Base-by-base conservation (phyloP, 768 basidiomycete species). In the Suillus hirtellus region DNA sequence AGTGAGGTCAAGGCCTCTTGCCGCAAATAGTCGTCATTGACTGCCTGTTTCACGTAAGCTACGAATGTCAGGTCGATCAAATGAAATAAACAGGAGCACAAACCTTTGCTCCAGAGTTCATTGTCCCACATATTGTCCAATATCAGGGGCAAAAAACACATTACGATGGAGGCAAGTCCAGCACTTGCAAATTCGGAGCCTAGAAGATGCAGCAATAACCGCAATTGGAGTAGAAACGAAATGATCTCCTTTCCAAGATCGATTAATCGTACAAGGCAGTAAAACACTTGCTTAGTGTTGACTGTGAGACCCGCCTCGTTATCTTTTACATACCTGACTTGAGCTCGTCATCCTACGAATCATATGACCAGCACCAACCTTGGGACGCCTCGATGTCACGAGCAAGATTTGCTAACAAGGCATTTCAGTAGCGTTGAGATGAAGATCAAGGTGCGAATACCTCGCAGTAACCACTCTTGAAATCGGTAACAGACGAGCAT, bases 151-250 rank as follows among this genome's bases (percentile, higher is more conserved):
- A 74, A 15, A 17, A 69, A 11, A 58, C 71, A 72, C 34, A 74
- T 19, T 21, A 55, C 58, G 17, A 74, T 50, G n/a, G 67, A 72
- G 3, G 65, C 27, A 55, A 67, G 69, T 1, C 72, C 72, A 27
- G 71, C 71, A 9, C 64, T 62, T 1, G 50, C 21, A n/a, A 70
- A 53, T 17, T 61, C 59, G 15, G 37, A 61, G 19, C 67, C 69
- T 17, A 72, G 37, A 24, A 74, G 56, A 31, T 67, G 56, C 24
- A 31, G 11, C 0, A 74, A 62, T 43, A 73, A 49, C 7, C 54
- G 71, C n/a, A 72, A 63, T 19, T 73, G 72, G 40, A 73, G 62
- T 42, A 72, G 31, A 34, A 69, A 62, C 31, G 72, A 74, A 35
- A 68, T 19, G 14, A 21, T 19, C 4, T 54, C 15, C 37, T 65